Conservation (phyloP, 1,284 basidiomycete genomes). For the Leccinum angustisporum region DNA sequence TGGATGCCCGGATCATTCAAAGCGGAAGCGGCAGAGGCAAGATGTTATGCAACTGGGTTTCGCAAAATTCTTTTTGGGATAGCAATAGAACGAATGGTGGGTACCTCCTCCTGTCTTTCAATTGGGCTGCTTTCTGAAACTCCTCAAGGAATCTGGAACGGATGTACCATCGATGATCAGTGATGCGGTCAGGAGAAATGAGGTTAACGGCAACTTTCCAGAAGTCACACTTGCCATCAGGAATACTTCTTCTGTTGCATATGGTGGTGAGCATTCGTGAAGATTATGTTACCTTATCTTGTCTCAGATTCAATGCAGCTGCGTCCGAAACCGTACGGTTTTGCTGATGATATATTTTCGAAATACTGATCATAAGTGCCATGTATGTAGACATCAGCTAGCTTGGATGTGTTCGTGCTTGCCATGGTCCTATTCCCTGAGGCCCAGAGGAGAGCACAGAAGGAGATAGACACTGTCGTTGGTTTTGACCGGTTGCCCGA, state of each 20-base stretch:
- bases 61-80: conserved; percentile 25
- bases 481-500: conserved; percentile 40
- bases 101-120: not conserved
- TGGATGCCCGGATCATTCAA: conserved; percentile 31
- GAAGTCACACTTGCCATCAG: conserved; percentile 22
- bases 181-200: conserved; percentile 23
- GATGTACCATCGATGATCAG: conserved; percentile 23
- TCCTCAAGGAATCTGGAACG: conserved; percentile 17
- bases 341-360: not conserved
- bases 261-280: conserved; percentile 22
- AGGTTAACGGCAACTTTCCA: conserved; percentile 16
- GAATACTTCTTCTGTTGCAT: conserved; percentile 26
- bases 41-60: conserved; percentile 21
- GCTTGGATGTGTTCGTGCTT: conserved; percentile 46
- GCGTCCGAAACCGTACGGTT: conserved; percentile 28
- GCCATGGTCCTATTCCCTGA: conserved; percentile 52
- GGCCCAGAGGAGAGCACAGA: conserved; percentile 42
- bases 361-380: not conserved
- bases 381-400: conserved; percentile 42
- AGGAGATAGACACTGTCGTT: conserved; percentile 44
- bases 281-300: not conserved
- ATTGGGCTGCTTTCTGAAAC: not conserved
- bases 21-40: conserved; percentile 20
- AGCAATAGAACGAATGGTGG: conserved; percentile 26
- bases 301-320: conserved; percentile 16